Evolutionary conservation across 495 filamentous ascomycete genomes (phyloP).

Genomic region (Penicillium angulare): DNA sequence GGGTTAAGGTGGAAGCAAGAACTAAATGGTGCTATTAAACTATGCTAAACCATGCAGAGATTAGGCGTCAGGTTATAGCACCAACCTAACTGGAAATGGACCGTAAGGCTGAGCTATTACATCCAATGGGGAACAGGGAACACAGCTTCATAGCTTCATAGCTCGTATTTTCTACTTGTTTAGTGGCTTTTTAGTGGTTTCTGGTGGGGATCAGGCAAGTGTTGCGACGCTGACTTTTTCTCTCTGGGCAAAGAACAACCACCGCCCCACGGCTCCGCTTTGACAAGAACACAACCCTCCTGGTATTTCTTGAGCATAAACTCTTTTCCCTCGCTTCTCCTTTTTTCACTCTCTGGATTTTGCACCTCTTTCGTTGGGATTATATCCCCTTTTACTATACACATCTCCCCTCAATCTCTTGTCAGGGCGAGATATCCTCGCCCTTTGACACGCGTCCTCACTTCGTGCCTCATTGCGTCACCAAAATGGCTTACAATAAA

Average conservation of each 20-base stretch:
- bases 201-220: too few species aligned
- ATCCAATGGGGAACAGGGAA: too few species aligned
- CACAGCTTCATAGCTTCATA: background rate
- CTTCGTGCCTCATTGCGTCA: slow-evolving; percentile 26
- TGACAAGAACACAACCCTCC: slow-evolving; percentile 6
- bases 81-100: too few species aligned
- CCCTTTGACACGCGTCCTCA: background rate
- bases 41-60: too few species aligned
- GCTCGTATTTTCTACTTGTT: background rate
- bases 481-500: slow-evolving; percentile 94
- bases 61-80: too few species aligned
- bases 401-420: slow-evolving; percentile 5
- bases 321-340: too few species aligned
- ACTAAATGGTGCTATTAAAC: too few species aligned
- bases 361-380: slow-evolving; percentile 1
- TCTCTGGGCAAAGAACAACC: too few species aligned
- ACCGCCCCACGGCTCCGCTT: slow-evolving; percentile 33
- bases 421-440: slow-evolving; percentile 1
- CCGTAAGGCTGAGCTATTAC: too few species aligned
- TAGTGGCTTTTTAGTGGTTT: too few species aligned
- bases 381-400: background rate
- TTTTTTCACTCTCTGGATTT: background rate
- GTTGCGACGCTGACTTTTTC: too few species aligned
- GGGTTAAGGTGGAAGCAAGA: too few species aligned
- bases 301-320: background rate